These are phyloP conservation scores for Starmerella tilneyi DNA, from an alignment of 805 yeast genomes.

Conservation along the genomic window DNA sequence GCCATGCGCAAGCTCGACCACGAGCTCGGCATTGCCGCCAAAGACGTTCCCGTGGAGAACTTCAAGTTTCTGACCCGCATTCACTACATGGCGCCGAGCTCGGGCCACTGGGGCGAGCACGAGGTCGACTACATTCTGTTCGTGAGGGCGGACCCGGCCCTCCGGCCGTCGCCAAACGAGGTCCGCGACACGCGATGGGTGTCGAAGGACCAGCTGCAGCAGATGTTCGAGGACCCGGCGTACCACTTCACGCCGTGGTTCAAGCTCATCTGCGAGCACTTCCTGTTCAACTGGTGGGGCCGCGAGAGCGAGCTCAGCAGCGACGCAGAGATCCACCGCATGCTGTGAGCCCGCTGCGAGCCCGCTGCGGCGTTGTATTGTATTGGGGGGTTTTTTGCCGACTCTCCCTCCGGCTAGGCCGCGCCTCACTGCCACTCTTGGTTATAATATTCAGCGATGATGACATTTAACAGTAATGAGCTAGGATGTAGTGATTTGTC, in stretches of 20 bases:
- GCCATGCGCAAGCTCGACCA: slow-evolving; percentile 88
- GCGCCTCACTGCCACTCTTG: too few species aligned
- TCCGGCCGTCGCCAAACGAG: slow-evolving; percentile 63
- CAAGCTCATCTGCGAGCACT: slow-evolving; percentile 83
- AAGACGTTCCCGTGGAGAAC: slow-evolving; percentile 49
- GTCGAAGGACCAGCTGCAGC: slow-evolving; percentile 50
- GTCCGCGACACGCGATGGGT: slow-evolving; percentile 77
- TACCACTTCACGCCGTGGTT: slow-evolving; percentile 95
- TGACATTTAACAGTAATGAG: too few species aligned
- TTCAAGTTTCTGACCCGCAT: slow-evolving; percentile 85
- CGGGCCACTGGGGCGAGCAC: slow-evolving; percentile 91
- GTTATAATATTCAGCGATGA: too few species aligned
- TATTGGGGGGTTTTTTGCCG: too few species aligned
- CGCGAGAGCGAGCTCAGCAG: slow-evolving; percentile 11
- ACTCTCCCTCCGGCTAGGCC: too few species aligned
- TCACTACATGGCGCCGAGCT: slow-evolving; percentile 77
- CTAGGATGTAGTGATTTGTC: too few species aligned
- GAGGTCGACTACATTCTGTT: slow-evolving; percentile 92
- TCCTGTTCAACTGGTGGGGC: slow-evolving; percentile 90
- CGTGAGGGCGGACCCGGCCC: slow-evolving; percentile 44
- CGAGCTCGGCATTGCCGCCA: slow-evolving; percentile 71
- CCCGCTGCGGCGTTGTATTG: too few species aligned
- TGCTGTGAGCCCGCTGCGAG: slow-evolving; percentile 22
- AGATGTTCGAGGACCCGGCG: slow-evolving; percentile 60
- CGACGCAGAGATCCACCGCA: slow-evolving; percentile 21